These are phyloP conservation scores for Boletus coccyginus DNA, from an alignment of 768 basidiomycete genomes.

Conservation along the genomic window DNA sequence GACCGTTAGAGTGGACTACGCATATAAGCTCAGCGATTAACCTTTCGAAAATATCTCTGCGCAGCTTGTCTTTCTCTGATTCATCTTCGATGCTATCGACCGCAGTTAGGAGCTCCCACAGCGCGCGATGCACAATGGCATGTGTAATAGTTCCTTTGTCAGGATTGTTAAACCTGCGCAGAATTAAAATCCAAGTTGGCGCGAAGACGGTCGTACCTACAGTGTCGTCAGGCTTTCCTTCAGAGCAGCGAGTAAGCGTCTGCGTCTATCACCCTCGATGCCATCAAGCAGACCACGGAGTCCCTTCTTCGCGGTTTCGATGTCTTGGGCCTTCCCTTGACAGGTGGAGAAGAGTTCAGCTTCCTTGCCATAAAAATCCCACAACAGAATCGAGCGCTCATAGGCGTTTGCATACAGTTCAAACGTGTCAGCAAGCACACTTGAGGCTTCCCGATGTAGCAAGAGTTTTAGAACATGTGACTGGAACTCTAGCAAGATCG, in stretches of 20 bases:
- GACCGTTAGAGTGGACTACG: neutral
- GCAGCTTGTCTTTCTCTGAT: slow-evolving; percentile 67
- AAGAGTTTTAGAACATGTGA: slow-evolving; percentile 72
- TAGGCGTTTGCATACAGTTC: slow-evolving; percentile 85
- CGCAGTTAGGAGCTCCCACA: slow-evolving; percentile 81
- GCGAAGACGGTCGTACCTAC: slow-evolving; percentile 41
- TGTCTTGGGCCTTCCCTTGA: slow-evolving; percentile 56
- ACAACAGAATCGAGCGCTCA: slow-evolving; percentile 75
- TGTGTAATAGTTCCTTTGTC: slow-evolving; percentile 89
- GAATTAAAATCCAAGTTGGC: neutral
- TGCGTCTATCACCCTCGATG: slow-evolving; percentile 59
- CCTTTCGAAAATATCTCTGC: slow-evolving; percentile 81
- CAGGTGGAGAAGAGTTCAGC: slow-evolving; percentile 64
- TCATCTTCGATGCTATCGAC: slow-evolving; percentile 57
- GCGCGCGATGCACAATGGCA: slow-evolving; percentile 80
- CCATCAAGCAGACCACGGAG: slow-evolving; percentile 66
- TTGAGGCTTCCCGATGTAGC: slow-evolving; percentile 80
- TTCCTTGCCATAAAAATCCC: slow-evolving; percentile 92
- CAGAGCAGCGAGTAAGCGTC: slow-evolving; percentile 62
- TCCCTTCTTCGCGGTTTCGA: slow-evolving; percentile 63
- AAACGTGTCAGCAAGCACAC: slow-evolving; percentile 83
- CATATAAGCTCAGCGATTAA: slow-evolving; percentile 25
- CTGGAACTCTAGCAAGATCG: slow-evolving; percentile 79
- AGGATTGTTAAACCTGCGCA: slow-evolving; percentile 80
- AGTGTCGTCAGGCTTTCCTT: slow-evolving; percentile 74